Evolutionary conservation across 495 filamentous ascomycete species (phyloP).

Genomic region (Tuber indicum): DNA sequence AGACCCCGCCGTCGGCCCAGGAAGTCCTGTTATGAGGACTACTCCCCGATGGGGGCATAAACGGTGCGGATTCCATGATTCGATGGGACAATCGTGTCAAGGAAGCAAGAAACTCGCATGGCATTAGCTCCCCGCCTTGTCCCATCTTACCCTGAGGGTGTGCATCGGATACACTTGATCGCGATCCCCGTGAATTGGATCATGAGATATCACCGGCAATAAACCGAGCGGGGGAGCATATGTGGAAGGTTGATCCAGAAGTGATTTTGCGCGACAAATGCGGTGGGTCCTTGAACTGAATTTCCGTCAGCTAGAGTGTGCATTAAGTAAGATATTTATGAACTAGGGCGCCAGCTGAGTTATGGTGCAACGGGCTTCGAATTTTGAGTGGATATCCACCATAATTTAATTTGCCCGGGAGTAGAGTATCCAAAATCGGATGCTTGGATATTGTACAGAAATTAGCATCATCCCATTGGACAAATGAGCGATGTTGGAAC

Average conservation of each 20-base stretch:
- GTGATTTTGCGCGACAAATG: neutral
- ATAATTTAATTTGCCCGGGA: too few relatives aligned
- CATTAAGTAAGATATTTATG: neutral
- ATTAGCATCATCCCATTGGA: neutral
- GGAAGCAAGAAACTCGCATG: neutral
- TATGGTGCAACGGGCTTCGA: too few relatives aligned
- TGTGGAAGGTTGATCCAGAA: neutral
- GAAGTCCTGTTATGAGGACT: neutral
- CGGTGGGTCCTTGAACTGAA: neutral
- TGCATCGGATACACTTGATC: neutral
- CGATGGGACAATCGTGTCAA: neutral
- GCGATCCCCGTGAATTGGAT: neutral
- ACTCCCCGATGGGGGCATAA: neutral
- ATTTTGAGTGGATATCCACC: too few relatives aligned
- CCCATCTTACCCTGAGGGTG: neutral
- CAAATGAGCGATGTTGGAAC: neutral
- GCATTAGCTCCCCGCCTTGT: neutral
- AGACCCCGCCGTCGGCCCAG: neutral
- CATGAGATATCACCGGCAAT: neutral
- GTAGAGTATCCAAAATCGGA: neutral
- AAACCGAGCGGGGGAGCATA: neutral
- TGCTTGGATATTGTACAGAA: neutral
- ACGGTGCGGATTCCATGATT: neutral
- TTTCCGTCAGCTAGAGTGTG: neutral
- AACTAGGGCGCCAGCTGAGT: too few relatives aligned